Conservation (phyloP, 192 early-diverging fungal genomes). For the Podila epicladia region DNA sequence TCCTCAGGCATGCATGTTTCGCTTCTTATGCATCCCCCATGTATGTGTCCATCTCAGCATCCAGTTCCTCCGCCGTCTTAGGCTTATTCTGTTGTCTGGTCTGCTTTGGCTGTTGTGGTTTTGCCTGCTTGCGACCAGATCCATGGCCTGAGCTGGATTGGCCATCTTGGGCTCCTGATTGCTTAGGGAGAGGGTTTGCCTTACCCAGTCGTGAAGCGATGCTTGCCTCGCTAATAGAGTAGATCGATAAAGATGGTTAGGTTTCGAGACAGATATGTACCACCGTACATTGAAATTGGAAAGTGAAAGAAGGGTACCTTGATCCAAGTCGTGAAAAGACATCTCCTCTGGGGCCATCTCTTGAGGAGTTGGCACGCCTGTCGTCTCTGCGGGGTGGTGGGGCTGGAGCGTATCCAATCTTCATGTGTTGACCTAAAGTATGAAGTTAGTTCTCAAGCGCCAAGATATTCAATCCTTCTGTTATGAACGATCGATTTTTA, state of each 20-base stretch:
- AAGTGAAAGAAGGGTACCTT: constrained; percentile 13
- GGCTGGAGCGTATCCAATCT: constrained; percentile 36
- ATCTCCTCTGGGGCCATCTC: constrained; percentile 22
- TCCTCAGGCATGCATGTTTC: too few species aligned
- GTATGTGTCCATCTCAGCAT: constrained; percentile 67
- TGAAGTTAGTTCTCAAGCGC: neutral
- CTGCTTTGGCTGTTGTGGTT: constrained; percentile 31
- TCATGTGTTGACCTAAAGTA: constrained; percentile 40
- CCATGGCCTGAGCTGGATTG: neutral
- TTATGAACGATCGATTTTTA: neutral
- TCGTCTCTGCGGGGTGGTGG: constrained; percentile 26
- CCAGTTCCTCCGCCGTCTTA: constrained; percentile 57
- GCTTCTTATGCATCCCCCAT: constrained; percentile 51
- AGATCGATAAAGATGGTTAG: neutral
- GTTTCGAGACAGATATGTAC: neutral
- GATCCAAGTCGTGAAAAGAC: constrained; percentile 49
- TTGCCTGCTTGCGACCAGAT: neutral
- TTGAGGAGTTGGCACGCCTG: neutral
- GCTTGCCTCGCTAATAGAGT: constrained; percentile 27
- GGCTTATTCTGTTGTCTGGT: constrained; percentile 14
- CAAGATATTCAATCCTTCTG: neutral
- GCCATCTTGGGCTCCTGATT: constrained; percentile 8
- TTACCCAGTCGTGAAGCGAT: constrained; percentile 44
- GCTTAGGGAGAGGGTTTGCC: constrained; percentile 29
- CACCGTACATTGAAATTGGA: neutral